A percentile compares a stretch with the other conserved stretches of the same genome.
These are phyloP conservation scores for Ophioceras dolichostomum DNA, from an alignment of 2,329 filamentous ascomycete species.

Conservation along the genomic window DNA sequence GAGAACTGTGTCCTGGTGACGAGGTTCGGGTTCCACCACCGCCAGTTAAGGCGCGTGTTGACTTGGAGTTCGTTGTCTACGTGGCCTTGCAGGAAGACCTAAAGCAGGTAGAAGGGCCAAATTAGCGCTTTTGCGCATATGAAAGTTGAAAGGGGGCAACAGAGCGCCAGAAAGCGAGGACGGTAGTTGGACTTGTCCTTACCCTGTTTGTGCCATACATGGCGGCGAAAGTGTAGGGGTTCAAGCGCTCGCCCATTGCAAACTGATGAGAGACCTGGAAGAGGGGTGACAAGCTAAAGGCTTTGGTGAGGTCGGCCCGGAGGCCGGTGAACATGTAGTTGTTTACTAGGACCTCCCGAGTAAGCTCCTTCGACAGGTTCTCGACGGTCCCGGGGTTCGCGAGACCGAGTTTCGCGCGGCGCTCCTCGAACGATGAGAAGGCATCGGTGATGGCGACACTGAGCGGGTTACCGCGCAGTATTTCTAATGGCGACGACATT, in stretches of 20 bases:
- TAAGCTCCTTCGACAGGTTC: constrained; percentile 72
- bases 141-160: too few species aligned
- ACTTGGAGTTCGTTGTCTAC: constrained; percentile 87
- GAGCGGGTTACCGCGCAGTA: constrained; percentile 65
- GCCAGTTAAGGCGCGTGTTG: constrained; percentile 82
- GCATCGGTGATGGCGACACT: constrained; percentile 59
- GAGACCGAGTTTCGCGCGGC: constrained; percentile 77
- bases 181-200: too few species aligned
- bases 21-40: constrained; percentile 70
- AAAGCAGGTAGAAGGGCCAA: constrained; percentile 1
- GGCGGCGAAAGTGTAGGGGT: constrained; percentile 89
- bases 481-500: constrained; percentile 4
- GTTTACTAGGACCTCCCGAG: constrained; percentile 90
- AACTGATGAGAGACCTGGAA: constrained; percentile 98
- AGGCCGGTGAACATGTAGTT: constrained; percentile 96
- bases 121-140: too few species aligned
- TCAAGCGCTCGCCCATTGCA: constrained; percentile 83
- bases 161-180: background rate
- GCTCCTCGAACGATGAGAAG: constrained; percentile 70
- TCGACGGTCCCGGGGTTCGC: constrained; percentile 90
- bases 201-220: constrained; percentile 92
- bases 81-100: constrained; percentile 95
- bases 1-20: constrained; percentile 83
- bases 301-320: constrained; percentile 91
- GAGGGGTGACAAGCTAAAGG: constrained; percentile 83